phyloP scores from a whole-genome alignment of 257 asterid species.

The Fraxinus cuspidata region DNA sequence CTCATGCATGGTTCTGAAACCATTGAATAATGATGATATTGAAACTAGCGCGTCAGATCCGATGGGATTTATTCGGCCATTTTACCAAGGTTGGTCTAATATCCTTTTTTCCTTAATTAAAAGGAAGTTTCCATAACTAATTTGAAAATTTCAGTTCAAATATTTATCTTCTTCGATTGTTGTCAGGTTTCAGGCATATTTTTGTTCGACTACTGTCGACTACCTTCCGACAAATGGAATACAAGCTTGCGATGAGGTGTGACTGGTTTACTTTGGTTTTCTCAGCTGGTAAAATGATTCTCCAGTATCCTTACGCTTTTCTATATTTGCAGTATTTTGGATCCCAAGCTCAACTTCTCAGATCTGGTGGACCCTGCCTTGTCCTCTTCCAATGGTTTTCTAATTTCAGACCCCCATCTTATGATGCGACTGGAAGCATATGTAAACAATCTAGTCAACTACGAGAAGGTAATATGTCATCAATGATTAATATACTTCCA shows the following conservation, averaged over 20 bases:
- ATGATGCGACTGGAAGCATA: conserved; percentile 79
- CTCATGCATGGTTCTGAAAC: conserved; percentile 84
- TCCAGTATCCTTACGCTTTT: conserved; percentile 27
- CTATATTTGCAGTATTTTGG: conserved; percentile 71
- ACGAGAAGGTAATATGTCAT: conserved; percentile 54
- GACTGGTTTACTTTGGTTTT: conserved; percentile 20
- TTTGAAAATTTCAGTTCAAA: conserved; percentile 2
- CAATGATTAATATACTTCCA: not conserved
- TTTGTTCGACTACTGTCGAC: conserved; percentile 53
- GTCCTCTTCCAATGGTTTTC: conserved; percentile 44
- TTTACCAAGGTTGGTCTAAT: conserved; percentile 55
- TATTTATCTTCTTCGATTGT: conserved; percentile 16
- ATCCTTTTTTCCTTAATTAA: not conserved
- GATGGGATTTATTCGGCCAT: conserved; percentile 74
- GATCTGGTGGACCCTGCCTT: conserved; percentile 39
- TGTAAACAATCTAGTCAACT: conserved; percentile 64
- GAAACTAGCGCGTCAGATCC: conserved; percentile 58
- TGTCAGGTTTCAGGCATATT: conserved; percentile 64
- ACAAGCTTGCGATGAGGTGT: conserved; percentile 96
- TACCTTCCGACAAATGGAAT: conserved; percentile 74
- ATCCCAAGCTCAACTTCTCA: conserved; percentile 73
- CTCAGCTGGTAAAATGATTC: conserved; percentile 19
- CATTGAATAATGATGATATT: conserved; percentile 74
- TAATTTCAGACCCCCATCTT: conserved; percentile 52
- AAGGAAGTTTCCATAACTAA: conserved; percentile 2